Conservation (phyloP, 2,329 filamentous ascomycete genomes). For the Alternaria infectoria region DNA sequence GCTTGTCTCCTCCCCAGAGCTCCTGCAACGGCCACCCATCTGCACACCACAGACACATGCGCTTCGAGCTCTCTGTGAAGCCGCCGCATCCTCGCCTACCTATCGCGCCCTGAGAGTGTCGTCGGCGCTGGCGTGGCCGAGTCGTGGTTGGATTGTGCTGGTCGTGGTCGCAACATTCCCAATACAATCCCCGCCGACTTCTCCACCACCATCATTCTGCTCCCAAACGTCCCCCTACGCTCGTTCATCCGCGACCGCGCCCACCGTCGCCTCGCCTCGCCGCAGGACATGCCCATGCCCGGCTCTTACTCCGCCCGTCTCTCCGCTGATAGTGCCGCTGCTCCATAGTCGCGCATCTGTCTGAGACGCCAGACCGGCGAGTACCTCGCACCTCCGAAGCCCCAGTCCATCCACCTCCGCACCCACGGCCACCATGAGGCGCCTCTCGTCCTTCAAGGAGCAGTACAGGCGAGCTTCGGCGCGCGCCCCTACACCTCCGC, state of each 20-base stretch:
- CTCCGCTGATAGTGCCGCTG: slow-evolving; percentile 21
- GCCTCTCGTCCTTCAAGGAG: slow-evolving; percentile 42
- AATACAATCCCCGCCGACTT: slow-evolving; percentile 25
- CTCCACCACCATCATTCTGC: slow-evolving; percentile 16
- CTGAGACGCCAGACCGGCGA: slow-evolving; percentile 34
- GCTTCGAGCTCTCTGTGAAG: not conserved
- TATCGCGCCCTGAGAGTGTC: not conserved
- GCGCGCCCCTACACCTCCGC: slow-evolving; percentile 41
- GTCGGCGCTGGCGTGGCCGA: slow-evolving; percentile 6
- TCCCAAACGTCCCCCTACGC: slow-evolving; percentile 21
- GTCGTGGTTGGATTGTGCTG: slow-evolving; percentile 7
- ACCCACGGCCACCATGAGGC: slow-evolving; percentile 34
- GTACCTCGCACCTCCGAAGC: slow-evolving; percentile 28
- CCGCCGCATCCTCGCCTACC: not conserved
- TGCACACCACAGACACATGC: slow-evolving; percentile 2
- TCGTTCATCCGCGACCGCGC: slow-evolving; percentile 26
- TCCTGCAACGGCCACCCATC: slow-evolving; percentile 6
- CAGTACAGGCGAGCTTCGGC: slow-evolving; percentile 39
- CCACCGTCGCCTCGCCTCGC: slow-evolving; percentile 20
- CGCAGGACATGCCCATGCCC: slow-evolving; percentile 41
- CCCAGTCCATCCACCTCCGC: slow-evolving; percentile 22
- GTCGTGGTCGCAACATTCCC: slow-evolving; percentile 14
- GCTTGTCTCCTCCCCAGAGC: slow-evolving; percentile 11
- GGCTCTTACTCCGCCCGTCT: slow-evolving; percentile 25
- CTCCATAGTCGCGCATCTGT: slow-evolving; percentile 32